Percentiles rank a stretch among this genome's conserved stretches.
phyloP scores from a whole-genome alignment of 148 eudicot genomes.

The Chenopodium formosanum region DNA sequence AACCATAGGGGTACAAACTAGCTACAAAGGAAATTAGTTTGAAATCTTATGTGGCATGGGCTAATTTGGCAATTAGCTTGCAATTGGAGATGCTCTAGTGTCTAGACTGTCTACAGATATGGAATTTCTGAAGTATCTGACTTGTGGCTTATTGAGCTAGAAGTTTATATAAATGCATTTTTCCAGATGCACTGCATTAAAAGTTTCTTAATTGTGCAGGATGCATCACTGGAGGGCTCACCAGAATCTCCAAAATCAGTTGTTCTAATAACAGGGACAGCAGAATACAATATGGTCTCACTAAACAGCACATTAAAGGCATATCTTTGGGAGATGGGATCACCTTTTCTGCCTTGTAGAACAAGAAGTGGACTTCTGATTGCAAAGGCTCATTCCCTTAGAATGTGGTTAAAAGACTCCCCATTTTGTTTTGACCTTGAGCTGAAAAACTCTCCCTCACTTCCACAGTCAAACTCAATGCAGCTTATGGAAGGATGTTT shows the following conservation, averaged over 20 bases:
- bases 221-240: conserved; percentile 91
- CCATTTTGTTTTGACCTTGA: conserved; percentile 93
- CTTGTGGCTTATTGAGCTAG: background rate
- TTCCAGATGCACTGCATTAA: background rate
- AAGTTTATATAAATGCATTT: background rate
- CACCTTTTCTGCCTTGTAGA: conserved; percentile 91
- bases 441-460: conserved; percentile 61
- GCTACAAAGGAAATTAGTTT: too few relatives aligned
- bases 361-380: conserved; percentile 78
- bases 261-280: conserved; percentile 76
- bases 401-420: conserved; percentile 97
- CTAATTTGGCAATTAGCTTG: too few relatives aligned
- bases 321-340: conserved; percentile 98
- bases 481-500: conserved; percentile 83
- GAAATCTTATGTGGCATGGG: too few relatives aligned
- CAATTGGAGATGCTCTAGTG: too few relatives aligned
- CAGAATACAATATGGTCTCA: conserved; percentile 82
- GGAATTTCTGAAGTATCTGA: background rate
- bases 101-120: too few relatives aligned
- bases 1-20: too few relatives aligned
- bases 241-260: conserved; percentile 98
- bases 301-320: conserved; percentile 81
- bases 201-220: conserved; percentile 45
- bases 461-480: conserved; percentile 81
- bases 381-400: conserved; percentile 91